A percentile compares a stretch with the other conserved stretches of the same genome.
These are phyloP conservation scores for Chionographis japonica DNA, from an alignment of 106 monocot species.

Conservation along the genomic window DNA sequence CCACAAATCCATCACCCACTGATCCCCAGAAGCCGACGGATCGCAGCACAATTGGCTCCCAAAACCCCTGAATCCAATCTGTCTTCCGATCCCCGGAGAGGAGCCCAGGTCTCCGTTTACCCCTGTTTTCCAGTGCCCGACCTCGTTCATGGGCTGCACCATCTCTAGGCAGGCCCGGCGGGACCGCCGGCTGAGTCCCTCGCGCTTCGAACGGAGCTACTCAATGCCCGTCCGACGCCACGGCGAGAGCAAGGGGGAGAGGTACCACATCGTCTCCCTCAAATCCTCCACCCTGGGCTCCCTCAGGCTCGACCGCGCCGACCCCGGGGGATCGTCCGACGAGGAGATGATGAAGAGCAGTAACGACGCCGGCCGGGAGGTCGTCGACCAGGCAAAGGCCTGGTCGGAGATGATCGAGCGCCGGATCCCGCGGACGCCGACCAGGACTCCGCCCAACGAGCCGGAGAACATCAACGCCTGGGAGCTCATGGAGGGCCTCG, in stretches of 20 bases:
- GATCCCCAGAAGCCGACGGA: too few species aligned
- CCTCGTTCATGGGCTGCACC: conserved; percentile 60
- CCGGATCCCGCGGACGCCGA: conserved; percentile 13
- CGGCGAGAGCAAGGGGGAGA: not conserved
- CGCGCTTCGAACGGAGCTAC: conserved; percentile 24
- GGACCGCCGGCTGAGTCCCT: conserved; percentile 8
- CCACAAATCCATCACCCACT: too few species aligned
- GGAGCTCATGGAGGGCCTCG: conserved; percentile 73
- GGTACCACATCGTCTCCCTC: conserved; percentile 49
- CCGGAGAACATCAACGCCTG: conserved; percentile 62
- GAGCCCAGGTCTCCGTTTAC: not conserved
- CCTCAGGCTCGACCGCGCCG: conserved; percentile 22
- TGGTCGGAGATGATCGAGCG: conserved; percentile 33
- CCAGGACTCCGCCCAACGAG: conserved; percentile 25
- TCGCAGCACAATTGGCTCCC: too few species aligned
- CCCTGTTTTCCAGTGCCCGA: not conserved
- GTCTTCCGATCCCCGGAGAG: too few species aligned
- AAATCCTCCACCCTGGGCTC: conserved; percentile 64
- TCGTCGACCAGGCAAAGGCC: conserved; percentile 2
- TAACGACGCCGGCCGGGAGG: conserved; percentile 4
- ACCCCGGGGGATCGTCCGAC: not conserved
- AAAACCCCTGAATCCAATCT: too few species aligned
- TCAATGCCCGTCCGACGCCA: conserved; percentile 33
- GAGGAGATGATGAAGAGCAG: conserved; percentile 32
- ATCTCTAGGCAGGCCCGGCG: conserved; percentile 51